Evolutionary conservation across 768 basidiomycete species (phyloP), one percentile per base, ranked within the genome.

Genomic region (Cystobasidium tubakii): DNA sequence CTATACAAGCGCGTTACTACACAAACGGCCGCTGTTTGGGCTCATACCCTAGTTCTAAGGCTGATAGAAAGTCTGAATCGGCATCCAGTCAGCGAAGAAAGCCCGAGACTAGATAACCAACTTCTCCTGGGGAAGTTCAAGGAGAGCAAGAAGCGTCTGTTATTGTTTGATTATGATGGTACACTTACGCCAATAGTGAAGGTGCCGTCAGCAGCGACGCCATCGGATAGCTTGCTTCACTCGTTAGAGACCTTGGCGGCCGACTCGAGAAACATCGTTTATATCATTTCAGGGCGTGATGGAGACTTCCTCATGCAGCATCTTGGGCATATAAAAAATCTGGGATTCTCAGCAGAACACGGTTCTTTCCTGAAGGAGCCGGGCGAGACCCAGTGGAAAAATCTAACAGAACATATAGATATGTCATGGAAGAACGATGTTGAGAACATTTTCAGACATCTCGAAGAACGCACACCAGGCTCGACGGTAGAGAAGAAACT

Each of bases 351-450:
- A 23, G 95, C 95, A 25, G 95, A 99, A 82, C 95, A 99, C 80
- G 95, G 95, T 13, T 90, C 89, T 29, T 98, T 97, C 84, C 86
- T 97, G 62, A 86, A 88, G 53, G 87, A 86, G 75, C 90, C 90
- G 0, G 88, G 88, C 39, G 82, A 79, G 1, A 81, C 81, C 57
- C 76, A 79, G n/a, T 99, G 95, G 91, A 84, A 83, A 75, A 93
- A 92, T 80, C 90, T 96, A 80, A 96, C 94, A n/a, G 86, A 88
- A 81, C 86, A 85, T 75, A 81, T 99, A 79, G 94, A 99, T 83
- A 98, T 98, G 95, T 87, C 87, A 76, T 99, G 95, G 95, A 92
- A 95, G 90, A 84, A 82, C 66, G 95, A 99, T 83, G 95, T 96
- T 34, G 86, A 88, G 78, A 92, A 97, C 83, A 89, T 99, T 63